These are phyloP conservation scores for Halophytophthora polymorphica DNA, from an alignment of 352 stramenopile species.

Conservation along the genomic window DNA sequence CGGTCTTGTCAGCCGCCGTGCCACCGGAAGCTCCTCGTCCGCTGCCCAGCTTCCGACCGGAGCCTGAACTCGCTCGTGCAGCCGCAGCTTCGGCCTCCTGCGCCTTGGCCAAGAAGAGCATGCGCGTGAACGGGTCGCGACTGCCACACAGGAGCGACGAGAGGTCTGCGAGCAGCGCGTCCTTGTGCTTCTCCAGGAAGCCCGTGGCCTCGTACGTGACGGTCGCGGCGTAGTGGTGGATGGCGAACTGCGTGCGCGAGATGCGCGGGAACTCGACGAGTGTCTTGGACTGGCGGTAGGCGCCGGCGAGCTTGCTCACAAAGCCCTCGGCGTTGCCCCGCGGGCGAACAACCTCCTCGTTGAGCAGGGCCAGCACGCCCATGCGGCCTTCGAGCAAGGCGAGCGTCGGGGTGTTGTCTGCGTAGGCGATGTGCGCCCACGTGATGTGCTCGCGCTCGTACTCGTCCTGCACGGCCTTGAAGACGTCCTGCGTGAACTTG, in stretches of 20 bases:
- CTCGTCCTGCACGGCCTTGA: conserved; percentile 63
- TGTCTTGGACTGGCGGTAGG: conserved; percentile 48
- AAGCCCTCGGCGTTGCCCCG: conserved; percentile 70
- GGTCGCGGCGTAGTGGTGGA: conserved; percentile 92
- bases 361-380: conserved; percentile 77
- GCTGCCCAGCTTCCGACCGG: conserved; percentile 22
- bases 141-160: conserved; percentile 68
- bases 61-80: conserved; percentile 17
- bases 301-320: conserved; percentile 51
- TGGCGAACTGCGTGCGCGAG: conserved; percentile 84
- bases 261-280: conserved; percentile 70
- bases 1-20: conserved; percentile 37
- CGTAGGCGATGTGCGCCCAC: conserved; percentile 80
- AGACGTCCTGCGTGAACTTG: conserved; percentile 80
- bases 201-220: conserved; percentile 90
- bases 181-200: conserved; percentile 95
- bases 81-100: conserved; percentile 26
- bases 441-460: conserved; percentile 66
- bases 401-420: conserved; percentile 77
- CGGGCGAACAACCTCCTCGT: conserved; percentile 82
- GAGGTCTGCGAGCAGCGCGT: conserved; percentile 91
- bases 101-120: conserved; percentile 56
- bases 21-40: conserved; percentile 12
- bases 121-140: conserved; percentile 40
- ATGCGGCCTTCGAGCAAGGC: conserved; percentile 73